Percentiles rank a stretch among this genome's conserved stretches.
phyloP scores from a whole-genome alignment of 192 early-diverging fungal species.

The Linnemannia hyalina region DNA sequence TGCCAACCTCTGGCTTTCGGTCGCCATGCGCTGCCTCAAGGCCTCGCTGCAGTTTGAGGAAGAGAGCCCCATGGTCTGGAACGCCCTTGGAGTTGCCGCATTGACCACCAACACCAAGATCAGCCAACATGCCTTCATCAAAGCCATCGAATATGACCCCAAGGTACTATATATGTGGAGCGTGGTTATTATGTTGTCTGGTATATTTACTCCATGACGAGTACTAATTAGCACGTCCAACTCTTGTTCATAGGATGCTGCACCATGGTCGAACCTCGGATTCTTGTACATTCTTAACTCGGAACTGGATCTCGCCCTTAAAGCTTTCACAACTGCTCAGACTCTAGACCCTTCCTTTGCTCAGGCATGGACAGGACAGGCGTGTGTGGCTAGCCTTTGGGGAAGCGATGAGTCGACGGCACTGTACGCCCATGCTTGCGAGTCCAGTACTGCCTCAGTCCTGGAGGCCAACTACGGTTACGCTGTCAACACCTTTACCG shows the following conservation, averaged over 20 bases:
- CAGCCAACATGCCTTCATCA: slow-evolving; percentile 89
- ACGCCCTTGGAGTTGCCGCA: slow-evolving; percentile 78
- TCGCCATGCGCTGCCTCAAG: slow-evolving; percentile 63
- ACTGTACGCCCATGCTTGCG: slow-evolving; percentile 85
- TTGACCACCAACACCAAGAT: slow-evolving; percentile 61
- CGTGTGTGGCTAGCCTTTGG: slow-evolving; percentile 75
- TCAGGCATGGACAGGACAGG: slow-evolving; percentile 90
- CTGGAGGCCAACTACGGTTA: slow-evolving; percentile 77
- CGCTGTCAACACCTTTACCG: slow-evolving; percentile 57
- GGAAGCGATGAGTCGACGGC: slow-evolving; percentile 68
- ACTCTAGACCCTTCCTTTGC: slow-evolving; percentile 83
- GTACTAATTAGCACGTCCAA: not conserved
- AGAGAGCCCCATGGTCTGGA: slow-evolving; percentile 71
- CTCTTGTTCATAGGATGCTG: slow-evolving; percentile 57
- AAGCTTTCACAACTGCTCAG: slow-evolving; percentile 80
- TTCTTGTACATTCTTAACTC: slow-evolving; percentile 78
- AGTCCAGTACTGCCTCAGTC: slow-evolving; percentile 71
- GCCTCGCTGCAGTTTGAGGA: slow-evolving; percentile 76
- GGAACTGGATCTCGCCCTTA: slow-evolving; percentile 82
- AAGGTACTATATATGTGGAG: slow-evolving; percentile 60
- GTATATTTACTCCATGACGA: not conserved
- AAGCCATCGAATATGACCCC: slow-evolving; percentile 77
- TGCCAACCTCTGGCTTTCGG: slow-evolving; percentile 23
- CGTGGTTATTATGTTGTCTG: not conserved
- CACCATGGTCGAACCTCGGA: slow-evolving; percentile 88